phyloP scores from a whole-genome alignment of 2,329 filamentous ascomycete genomes.

The Microsporum ferrugineum region DNA sequence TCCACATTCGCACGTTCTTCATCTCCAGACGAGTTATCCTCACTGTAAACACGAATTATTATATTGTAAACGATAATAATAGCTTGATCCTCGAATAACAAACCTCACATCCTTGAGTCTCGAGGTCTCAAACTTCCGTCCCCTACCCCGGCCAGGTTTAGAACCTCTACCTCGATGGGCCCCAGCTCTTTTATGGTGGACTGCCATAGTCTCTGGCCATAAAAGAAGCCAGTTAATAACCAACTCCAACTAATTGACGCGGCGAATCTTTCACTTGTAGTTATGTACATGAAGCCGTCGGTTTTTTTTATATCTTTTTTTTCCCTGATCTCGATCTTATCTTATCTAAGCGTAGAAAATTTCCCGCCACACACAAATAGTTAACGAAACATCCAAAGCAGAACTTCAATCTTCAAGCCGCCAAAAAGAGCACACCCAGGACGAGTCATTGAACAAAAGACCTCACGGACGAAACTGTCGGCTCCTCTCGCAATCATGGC shows the following conservation, averaged over 20 bases:
- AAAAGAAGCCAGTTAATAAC: neutral
- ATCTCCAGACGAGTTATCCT: neutral
- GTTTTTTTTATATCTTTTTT: slow-evolving; percentile 11
- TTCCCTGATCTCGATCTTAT: slow-evolving; percentile 23
- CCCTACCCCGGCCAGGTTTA: slow-evolving; percentile 1
- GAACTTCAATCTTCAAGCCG: too few species aligned
- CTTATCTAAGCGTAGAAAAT: slow-evolving; percentile 40
- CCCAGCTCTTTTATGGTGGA: neutral
- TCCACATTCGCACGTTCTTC: neutral
- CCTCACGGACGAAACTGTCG: neutral
- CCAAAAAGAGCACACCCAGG: too few species aligned
- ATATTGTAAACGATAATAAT: neutral
- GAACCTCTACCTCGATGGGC: neutral
- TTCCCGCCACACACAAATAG: slow-evolving; percentile 20
- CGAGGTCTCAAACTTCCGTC: slow-evolving; percentile 25
- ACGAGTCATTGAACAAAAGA: neutral
- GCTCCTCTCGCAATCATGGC: slow-evolving; percentile 48
- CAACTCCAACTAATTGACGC: neutral
- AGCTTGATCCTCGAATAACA: neutral
- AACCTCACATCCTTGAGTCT: slow-evolving; percentile 17
- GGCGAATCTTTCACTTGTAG: neutral
- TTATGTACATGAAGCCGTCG: slow-evolving; percentile 5
- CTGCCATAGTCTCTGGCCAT: neutral
- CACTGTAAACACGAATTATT: neutral
- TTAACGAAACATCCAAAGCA: neutral